These are phyloP conservation scores for Lentinula aciculospora DNA, from an alignment of 768 basidiomycete genomes.

Conservation along the genomic window DNA sequence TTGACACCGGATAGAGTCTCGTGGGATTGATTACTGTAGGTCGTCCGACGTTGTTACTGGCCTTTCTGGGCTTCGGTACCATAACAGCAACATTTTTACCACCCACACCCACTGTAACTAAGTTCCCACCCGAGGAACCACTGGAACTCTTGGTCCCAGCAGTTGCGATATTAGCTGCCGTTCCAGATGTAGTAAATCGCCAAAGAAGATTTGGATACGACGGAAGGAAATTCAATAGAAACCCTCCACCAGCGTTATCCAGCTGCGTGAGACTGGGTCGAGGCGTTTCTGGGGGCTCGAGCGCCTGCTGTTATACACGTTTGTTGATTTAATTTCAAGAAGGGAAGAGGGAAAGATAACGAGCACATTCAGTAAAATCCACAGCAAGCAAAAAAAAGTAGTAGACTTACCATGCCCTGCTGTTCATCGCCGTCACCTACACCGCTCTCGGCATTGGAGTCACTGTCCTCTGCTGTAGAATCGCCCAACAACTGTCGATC, in stretches of 20 bases:
- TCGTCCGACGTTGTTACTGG: background rate
- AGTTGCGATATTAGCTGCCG: background rate
- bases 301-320: background rate
- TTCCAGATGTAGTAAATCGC: slow-evolving; percentile 34
- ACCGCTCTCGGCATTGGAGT: slow-evolving; percentile 10
- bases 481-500: slow-evolving; percentile 8
- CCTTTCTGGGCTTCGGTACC: background rate
- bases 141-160: background rate
- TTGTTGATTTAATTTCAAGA: slow-evolving; percentile 3
- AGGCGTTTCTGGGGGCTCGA: background rate
- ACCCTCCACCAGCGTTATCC: slow-evolving; percentile 19
- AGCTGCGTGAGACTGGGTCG: slow-evolving; percentile 12
- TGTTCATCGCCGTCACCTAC: slow-evolving; percentile 12
- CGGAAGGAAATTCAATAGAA: slow-evolving; percentile 57
- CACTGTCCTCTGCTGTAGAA: slow-evolving; percentile 14
- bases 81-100: background rate
- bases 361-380: background rate
- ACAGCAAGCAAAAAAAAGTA: background rate
- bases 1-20: slow-evolving; percentile 38
- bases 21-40: slow-evolving; percentile 8
- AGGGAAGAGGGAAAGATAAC: background rate
- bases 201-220: slow-evolving; percentile 54
- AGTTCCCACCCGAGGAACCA: background rate
- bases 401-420: slow-evolving; percentile 15
- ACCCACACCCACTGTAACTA: background rate